Evolutionary conservation across 2,329 filamentous ascomycete genomes (phyloP).

Genomic region (Diaporthe sp.): DNA sequence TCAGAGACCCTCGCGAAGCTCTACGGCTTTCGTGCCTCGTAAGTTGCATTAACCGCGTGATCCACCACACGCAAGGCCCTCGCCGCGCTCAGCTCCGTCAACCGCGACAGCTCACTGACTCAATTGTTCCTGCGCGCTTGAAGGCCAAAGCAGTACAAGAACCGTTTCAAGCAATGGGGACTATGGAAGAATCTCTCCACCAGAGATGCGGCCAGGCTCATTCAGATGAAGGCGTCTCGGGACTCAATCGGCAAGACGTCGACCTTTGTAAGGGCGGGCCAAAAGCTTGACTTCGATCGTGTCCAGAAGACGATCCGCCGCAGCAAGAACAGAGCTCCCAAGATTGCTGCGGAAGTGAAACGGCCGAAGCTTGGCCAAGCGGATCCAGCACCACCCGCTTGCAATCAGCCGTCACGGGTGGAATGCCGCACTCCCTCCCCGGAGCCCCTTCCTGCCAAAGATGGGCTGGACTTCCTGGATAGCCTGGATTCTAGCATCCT

Average conservation of each 20-base stretch:
- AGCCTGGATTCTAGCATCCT: neutral
- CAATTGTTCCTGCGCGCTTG: neutral
- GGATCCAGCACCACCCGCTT: no score
- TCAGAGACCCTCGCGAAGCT: neutral
- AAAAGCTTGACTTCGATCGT: neutral
- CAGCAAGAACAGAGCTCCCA: no score
- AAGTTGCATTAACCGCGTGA: slow-evolving; percentile 8
- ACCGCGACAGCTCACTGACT: neutral
- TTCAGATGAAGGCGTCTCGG: slow-evolving; percentile 15
- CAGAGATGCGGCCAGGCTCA: slow-evolving; percentile 9
- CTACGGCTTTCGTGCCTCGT: slow-evolving; percentile 23
- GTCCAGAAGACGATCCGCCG: slow-evolving; percentile 22
- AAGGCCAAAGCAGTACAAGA: slow-evolving; percentile 29
- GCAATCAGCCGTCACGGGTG: no score
- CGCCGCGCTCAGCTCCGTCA: no score
- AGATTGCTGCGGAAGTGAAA: no score
- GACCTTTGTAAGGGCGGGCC: slow-evolving; percentile 20
- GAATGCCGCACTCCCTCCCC: slow-evolving; percentile 25
- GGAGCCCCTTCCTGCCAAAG: neutral
- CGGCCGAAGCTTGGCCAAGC: no score
- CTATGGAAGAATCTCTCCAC: slow-evolving; percentile 28
- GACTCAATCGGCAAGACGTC: no score
- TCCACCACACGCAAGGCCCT: neutral
- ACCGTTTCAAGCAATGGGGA: no score
- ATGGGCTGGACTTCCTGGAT: neutral